Conservation (phyloP, 306 rosid genomes). For the Pterocarpus macrocarpus region DNA sequence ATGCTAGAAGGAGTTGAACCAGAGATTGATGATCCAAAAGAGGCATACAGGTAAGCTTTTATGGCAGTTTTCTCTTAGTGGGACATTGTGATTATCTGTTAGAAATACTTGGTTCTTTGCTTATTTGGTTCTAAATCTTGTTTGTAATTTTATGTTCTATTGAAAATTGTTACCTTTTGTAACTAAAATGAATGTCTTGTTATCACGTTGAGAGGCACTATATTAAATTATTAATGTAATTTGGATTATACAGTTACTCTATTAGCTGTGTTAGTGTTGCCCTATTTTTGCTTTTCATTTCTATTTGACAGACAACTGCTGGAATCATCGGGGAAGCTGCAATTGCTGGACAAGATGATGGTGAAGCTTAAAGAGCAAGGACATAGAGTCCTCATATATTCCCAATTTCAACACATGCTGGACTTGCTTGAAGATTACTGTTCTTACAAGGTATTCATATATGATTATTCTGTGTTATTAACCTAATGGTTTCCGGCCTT, state of each 20-base stretch:
- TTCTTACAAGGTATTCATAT: constrained; percentile 72
- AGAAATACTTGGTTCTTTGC: constrained; percentile 27
- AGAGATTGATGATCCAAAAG: constrained; percentile 82
- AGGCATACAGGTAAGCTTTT: constrained; percentile 71
- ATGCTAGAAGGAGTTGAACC: constrained; percentile 99
- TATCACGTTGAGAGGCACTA: constrained; percentile 20
- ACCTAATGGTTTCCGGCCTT: constrained; percentile 36
- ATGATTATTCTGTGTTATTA: constrained; percentile 32
- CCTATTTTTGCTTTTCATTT: constrained; percentile 36
- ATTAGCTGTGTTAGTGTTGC: constrained; percentile 1
- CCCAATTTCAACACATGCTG: constrained; percentile 97
- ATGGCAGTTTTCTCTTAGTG: not conserved
- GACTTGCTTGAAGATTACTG: constrained; percentile 98
- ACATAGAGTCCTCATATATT: constrained; percentile 93
- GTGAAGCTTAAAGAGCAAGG: constrained; percentile 97
- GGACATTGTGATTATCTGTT: constrained; percentile 29
- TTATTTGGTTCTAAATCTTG: constrained; percentile 33
- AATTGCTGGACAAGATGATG: constrained; percentile 97
- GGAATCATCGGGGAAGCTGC: constrained; percentile 97
- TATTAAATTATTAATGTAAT: not conserved
- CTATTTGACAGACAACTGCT: constrained; percentile 78
- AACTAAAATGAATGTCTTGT: constrained; percentile 24
- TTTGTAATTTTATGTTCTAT: constrained; percentile 22
- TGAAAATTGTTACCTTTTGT: constrained; percentile 16
- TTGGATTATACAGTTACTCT: constrained; percentile 3